Evolutionary conservation across 116 monocot species (phyloP).

Genomic region (Trichopus zeylanicus): DNA sequence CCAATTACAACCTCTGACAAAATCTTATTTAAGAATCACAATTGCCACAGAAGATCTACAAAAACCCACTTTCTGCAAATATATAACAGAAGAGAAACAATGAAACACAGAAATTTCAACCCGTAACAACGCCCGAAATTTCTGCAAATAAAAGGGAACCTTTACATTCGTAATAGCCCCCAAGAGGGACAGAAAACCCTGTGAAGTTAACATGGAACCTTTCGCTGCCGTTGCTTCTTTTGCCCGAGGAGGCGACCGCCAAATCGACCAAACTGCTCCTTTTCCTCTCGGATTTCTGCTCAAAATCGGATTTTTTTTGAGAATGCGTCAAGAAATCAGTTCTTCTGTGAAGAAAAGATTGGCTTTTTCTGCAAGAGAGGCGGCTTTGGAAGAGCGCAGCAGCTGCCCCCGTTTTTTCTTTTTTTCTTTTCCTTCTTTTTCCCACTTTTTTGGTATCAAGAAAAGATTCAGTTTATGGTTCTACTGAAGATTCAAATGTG

Average conservation of each 20-base stretch:
- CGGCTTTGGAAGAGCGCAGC: conserved; percentile 29
- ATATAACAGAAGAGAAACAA: no score
- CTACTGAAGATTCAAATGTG: not conserved
- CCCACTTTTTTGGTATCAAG: no score
- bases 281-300: conserved; percentile 5
- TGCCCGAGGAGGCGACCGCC: conserved; percentile 34
- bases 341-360: conserved; percentile 4
- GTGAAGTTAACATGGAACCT: conserved; percentile 91
- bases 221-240: conserved; percentile 20
- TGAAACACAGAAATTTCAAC: no score
- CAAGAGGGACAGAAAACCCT: conserved; percentile 90
- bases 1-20: no score
- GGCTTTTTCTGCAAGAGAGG: conserved; percentile 16
- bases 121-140: no score
- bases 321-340: conserved; percentile 13
- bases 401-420: conserved; percentile 27
- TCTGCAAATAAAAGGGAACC: not conserved
- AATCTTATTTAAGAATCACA: no score
- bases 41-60: no score
- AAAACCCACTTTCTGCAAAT: no score
- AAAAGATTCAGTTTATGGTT: not conserved
- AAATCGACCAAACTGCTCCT: conserved; percentile 10
- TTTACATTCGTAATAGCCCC: conserved; percentile 53
- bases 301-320: conserved; percentile 15
- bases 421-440: not conserved